Conservation (phyloP, 164 flowering plant genomes). For the Buxus sempervirens region DNA sequence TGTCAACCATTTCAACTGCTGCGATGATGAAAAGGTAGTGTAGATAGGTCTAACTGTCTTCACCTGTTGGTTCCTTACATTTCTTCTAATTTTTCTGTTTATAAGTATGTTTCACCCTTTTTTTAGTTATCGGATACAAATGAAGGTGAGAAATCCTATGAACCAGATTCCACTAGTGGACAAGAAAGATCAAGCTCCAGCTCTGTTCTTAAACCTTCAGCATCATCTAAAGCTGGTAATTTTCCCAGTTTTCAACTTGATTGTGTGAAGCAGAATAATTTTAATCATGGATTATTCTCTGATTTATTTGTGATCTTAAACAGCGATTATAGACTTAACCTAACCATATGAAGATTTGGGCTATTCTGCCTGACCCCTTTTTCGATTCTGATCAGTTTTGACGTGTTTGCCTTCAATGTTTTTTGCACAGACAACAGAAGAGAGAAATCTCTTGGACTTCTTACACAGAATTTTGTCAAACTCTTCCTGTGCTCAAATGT, state of each 20-base stretch:
- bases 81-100: background rate
- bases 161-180: conserved; percentile 42
- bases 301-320: background rate
- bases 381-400: conserved; percentile 1
- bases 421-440: conserved; percentile 58
- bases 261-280: background rate
- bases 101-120: background rate
- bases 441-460: conserved; percentile 87
- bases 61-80: background rate
- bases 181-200: conserved; percentile 34
- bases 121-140: conserved; percentile 49
- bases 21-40: conserved; percentile 39
- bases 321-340: background rate
- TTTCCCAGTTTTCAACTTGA: background rate
- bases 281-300: background rate
- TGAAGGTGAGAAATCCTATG: conserved; percentile 45
- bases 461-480: conserved; percentile 91
- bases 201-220: conserved; percentile 24
- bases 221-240: conserved; percentile 39
- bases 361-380: background rate
- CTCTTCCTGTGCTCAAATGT: conserved; percentile 82
- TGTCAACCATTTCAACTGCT: conserved; percentile 3
- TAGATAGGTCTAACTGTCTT: too few relatives aligned
- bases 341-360: background rate
- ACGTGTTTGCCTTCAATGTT: conserved; percentile 4